phyloP scores from a whole-genome alignment of 257 asterid genomes.

The Cynanchum wilfordii region DNA sequence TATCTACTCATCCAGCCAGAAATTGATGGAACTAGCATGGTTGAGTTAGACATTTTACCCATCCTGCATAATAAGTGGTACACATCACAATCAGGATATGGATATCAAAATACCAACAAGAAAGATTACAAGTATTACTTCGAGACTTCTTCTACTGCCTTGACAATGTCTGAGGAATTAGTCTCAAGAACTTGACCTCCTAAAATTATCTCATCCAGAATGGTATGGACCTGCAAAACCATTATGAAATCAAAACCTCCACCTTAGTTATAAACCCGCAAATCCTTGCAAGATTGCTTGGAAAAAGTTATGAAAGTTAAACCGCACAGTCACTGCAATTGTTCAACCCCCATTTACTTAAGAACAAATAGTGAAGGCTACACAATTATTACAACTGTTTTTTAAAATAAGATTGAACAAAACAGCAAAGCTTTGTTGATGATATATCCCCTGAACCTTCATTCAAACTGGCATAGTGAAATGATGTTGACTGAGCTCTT shows the following conservation, averaged over 20 bases:
- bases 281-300: background rate
- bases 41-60: conserved; percentile 46
- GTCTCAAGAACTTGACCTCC: conserved; percentile 99
- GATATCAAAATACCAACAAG: background rate
- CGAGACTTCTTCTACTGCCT: conserved; percentile 74
- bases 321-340: background rate
- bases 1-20: conserved; percentile 64
- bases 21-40: conserved; percentile 41
- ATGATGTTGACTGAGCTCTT: conserved; percentile 1
- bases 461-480: background rate
- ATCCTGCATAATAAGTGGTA: conserved; percentile 48
- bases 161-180: conserved; percentile 63
- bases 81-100: conserved; percentile 13
- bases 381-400: background rate
- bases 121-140: conserved; percentile 33
- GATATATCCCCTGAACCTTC: background rate
- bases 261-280: background rate
- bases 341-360: background rate
- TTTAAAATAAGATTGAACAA: background rate
- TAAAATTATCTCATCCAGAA: conserved; percentile 81
- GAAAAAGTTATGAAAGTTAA: background rate
- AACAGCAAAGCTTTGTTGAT: background rate
- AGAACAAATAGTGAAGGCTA: background rate
- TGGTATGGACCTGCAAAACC: conserved; percentile 68
- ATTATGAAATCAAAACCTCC: background rate